Base-by-base conservation (phyloP, 148 eudicot species). In the Beta vulgaris region DNA sequence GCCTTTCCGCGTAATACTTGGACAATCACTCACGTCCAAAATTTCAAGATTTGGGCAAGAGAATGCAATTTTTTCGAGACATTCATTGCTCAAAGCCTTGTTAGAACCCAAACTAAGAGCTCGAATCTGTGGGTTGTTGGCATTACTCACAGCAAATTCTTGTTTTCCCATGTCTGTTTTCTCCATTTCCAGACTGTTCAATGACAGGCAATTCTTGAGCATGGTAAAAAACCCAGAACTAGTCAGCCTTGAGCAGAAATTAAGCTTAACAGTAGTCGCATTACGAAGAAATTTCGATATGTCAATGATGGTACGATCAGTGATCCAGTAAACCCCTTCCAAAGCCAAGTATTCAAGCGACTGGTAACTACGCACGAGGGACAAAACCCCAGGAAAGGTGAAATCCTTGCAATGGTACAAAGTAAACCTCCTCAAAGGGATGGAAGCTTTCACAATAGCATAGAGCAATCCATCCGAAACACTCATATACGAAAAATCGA, bases 41-140 rank as follows among this genome's bases (percentile, higher is more conserved):
- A 68, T n/a, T 72, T 89, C 90, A 36, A 91, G 64, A 73, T 77
- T 81, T 12, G 90, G 93, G 79, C 97, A 87, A 35, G 80, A 75
- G 1, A 64, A 23, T 35, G 88, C 84, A 81, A 91, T 69, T 32
- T 69, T 77, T 46, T 79, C 83, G 23, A 89, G 85, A 73, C 85
- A 85, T 55, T 82, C 85, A 36, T 85, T 84, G 68, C 72, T 84
- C 76, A 91, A 49, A 39, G 77, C 51, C 61, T 59, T 55, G 79
- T 85, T 87, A 0, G 60, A 54, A 37, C 74, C 34, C 80, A 91
- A 75, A 70, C 65, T 51, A 71, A 91, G 57, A 35, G 79, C 70
- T 80, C 77, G 82, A 49, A 89, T 79, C 4, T 61, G 58, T 4
- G 76, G 65, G 63, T 86, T 81, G 65, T 53, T 69, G 26, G 71